phyloP scores from a whole-genome alignment of 306 rosid genomes.

The Casuarina equisetifolia region DNA sequence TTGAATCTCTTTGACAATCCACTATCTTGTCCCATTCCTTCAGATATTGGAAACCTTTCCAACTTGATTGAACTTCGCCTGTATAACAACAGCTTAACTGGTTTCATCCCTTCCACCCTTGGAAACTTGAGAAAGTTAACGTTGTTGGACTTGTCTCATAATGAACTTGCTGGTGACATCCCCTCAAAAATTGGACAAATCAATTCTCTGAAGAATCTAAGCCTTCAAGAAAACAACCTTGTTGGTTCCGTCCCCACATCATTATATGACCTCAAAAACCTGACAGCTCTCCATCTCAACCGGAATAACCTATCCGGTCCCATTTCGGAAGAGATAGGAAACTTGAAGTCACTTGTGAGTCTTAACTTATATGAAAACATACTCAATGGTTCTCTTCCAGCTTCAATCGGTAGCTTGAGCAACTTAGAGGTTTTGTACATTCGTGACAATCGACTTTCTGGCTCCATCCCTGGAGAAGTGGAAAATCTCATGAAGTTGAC shows the following conservation, averaged over 20 bases:
- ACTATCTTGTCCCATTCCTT: neutral
- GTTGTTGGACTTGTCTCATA: neutral
- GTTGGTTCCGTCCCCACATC: constrained; percentile 19
- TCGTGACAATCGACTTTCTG: neutral
- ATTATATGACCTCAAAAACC: constrained; percentile 4
- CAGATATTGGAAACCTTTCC: neutral
- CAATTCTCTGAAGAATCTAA: constrained; percentile 1
- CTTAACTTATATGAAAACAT: constrained; percentile 10
- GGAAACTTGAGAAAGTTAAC: constrained; percentile 2
- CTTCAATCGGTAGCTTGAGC: constrained; percentile 14
- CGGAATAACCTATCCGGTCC: constrained; percentile 34
- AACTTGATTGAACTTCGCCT: neutral
- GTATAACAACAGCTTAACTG: neutral
- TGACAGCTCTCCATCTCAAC: neutral
- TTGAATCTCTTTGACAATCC: neutral
- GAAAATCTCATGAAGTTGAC: constrained; percentile 20
- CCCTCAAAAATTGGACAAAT: constrained; percentile 1
- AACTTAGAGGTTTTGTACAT: neutral
- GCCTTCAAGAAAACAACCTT: neutral
- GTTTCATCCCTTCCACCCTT: constrained; percentile 7
- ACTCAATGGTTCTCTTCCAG: constrained; percentile 11
- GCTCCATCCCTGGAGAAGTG: neutral
- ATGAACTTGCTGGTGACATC: constrained; percentile 7
- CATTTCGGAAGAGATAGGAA: constrained; percentile 32
- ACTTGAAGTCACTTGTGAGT: constrained; percentile 29